Conservation (phyloP, 2,329 filamentous ascomycete genomes). For the Talaromyces islandicus region DNA sequence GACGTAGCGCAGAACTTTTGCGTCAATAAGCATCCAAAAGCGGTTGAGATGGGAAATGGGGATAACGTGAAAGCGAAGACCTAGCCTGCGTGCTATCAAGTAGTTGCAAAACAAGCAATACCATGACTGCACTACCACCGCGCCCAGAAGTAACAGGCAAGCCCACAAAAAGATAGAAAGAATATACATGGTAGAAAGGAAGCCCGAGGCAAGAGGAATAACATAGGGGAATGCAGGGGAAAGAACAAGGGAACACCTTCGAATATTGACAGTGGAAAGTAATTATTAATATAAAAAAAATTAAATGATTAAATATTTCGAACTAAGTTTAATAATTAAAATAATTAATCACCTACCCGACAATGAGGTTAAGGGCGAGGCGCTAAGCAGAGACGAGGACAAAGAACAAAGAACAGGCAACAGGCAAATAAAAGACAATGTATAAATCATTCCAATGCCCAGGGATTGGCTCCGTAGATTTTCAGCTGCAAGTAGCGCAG, state of each 20-base stretch:
- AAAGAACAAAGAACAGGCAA: too few relatives aligned
- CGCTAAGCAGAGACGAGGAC: too few relatives aligned
- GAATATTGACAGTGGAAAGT: background rate
- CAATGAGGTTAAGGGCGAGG: too few relatives aligned
- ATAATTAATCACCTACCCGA: too few relatives aligned
- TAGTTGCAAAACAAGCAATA: background rate
- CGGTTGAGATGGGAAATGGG: slow-evolving; percentile 1
- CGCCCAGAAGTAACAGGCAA: background rate
- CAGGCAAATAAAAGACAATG: too few relatives aligned
- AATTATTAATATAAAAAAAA: background rate
- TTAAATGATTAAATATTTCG: too few relatives aligned
- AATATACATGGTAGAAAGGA: background rate
- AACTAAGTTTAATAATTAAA: too few relatives aligned
- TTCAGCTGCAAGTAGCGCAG: too few relatives aligned
- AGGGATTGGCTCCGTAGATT: too few relatives aligned
- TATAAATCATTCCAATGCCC: too few relatives aligned
- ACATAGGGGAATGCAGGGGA: background rate
- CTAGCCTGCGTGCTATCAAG: background rate
- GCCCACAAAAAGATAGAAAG: background rate
- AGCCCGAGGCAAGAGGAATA: background rate
- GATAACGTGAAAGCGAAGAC: slow-evolving; percentile 1
- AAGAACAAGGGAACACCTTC: background rate
- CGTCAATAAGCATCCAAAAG: slow-evolving; percentile 5
- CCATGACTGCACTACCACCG: background rate
- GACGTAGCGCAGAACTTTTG: background rate